Conservation (phyloP, 1,284 basidiomycete genomes). For the Ganoderma boninense region DNA sequence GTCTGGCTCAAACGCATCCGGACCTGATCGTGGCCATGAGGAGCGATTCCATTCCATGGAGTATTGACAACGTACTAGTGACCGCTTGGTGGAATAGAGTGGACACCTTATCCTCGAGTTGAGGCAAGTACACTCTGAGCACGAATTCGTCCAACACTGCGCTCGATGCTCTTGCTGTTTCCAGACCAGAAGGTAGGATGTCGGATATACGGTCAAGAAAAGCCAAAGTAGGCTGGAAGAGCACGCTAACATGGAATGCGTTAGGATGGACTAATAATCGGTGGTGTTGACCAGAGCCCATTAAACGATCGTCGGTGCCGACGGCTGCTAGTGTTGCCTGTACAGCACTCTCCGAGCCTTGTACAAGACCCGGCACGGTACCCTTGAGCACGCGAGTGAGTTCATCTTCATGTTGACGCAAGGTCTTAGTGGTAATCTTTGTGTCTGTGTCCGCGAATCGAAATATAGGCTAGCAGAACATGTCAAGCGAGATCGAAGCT, state of each 20-base stretch:
- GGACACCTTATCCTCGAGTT: constrained; percentile 95
- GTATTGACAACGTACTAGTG: constrained; percentile 58
- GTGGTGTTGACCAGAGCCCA: constrained; percentile 82
- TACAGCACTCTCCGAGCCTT: constrained; percentile 68
- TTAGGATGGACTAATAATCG: constrained; percentile 89
- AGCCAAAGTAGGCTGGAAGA: constrained; percentile 93
- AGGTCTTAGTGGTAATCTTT: constrained; percentile 72
- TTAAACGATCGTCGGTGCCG: constrained; percentile 74
- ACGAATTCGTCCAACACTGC: constrained; percentile 94
- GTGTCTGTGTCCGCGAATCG: constrained; percentile 89
- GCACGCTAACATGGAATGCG: constrained; percentile 93
- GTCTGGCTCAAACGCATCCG: constrained; percentile 88
- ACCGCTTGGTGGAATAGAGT: constrained; percentile 88
- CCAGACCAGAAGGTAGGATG: constrained; percentile 78
- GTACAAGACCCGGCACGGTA: constrained; percentile 94
- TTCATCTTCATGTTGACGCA: constrained; percentile 86
- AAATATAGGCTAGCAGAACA: constrained; percentile 75
- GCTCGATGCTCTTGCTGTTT: constrained; percentile 76
- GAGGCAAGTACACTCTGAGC: constrained; percentile 91
- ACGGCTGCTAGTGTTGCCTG: constrained; percentile 68
- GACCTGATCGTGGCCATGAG: constrained; percentile 51
- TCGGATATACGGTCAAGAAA: constrained; percentile 83
- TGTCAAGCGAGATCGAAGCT: not conserved
- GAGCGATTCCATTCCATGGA: not conserved
- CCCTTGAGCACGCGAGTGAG: constrained; percentile 87